Base-by-base conservation (phyloP, 1,139 yeast genomes). In the Candida sanyaensis region DNA sequence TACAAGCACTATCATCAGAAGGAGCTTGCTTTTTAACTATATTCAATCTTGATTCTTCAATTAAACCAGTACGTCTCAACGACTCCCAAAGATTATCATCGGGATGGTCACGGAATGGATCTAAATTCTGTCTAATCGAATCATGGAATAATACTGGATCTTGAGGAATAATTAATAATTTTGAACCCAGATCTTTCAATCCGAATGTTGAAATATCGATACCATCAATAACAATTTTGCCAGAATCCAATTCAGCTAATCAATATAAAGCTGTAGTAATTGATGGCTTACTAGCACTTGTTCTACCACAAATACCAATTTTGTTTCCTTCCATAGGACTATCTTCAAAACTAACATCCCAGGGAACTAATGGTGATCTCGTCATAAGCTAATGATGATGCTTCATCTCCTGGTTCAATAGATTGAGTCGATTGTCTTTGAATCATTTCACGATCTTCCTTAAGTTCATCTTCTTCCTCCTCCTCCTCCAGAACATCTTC, bases 91-190 rank as follows among this genome's bases (percentile, higher is more conserved):
- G 62, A 42, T 56, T 55, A 13, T 54, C 62, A 53, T 73, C 77
- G 3, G 63, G 43, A 49, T 63, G 60, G 50, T 68, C 63, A 31
- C 60, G 61, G 48, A 69, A 71, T 45, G 96, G 92, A 68, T 91
- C 97, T 61, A 91, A 72, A 60, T 91, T 91, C 37, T 85, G 77
- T 57, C 91, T 78, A 48, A 91, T 77, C 0, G 95, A 85, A 46
- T 97, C 97, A 10, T 87, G 77, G 66, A 91, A 91, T 59, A 91
- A 70, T 0, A 96, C 90, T 21, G 97, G 97, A 63, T 91, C 97
- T 68, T 91, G 97, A 11, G 97, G 97, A 64, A 91, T 91, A 57
- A 91, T 91, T n/a, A 96, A 69, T 83, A 57, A 88, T 73, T 88
- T 62, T 75, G 86, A 71, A 54, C 99, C 84, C 56, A 93, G 76